These are phyloP conservation scores for Hyaloperonospora arabidopsidis DNA, from an alignment of 352 stramenopile genomes.

Conservation along the genomic window DNA sequence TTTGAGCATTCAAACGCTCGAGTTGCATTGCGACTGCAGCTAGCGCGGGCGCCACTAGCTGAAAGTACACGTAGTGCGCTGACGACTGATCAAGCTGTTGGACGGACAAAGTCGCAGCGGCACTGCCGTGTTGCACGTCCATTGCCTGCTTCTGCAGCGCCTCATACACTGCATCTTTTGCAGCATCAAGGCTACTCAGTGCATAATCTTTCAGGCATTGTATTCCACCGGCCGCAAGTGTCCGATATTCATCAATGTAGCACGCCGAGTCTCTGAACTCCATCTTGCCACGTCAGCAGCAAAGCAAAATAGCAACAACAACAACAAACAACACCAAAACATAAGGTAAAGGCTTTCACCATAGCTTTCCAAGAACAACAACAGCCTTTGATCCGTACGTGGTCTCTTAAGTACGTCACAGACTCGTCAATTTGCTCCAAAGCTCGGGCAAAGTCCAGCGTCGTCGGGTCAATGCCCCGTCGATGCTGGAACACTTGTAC, in stretches of 20 bases:
- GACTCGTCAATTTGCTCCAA: constrained; percentile 65
- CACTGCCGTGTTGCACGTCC: constrained; percentile 6
- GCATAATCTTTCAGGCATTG: constrained; percentile 68
- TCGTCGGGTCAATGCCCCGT: constrained; percentile 64
- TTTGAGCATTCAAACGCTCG: constrained; percentile 34
- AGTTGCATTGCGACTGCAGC: constrained; percentile 56
- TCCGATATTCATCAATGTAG: constrained; percentile 67
- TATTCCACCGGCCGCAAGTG: constrained; percentile 53
- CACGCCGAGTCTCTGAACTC: constrained; percentile 64
- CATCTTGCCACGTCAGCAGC: constrained; percentile 23
- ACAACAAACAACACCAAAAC: neutral
- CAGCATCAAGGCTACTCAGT: constrained; percentile 52
- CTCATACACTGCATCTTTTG: constrained; percentile 57
- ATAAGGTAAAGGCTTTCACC: neutral
- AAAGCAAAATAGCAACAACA: constrained; percentile 6
- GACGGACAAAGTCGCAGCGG: constrained; percentile 9
- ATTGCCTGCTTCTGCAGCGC: constrained; percentile 32
- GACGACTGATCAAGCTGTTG: constrained; percentile 58
- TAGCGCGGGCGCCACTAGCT: constrained; percentile 56
- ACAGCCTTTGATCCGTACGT: constrained; percentile 33
- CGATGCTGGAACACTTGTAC: constrained; percentile 78
- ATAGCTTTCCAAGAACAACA: neutral
- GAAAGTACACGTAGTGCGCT: constrained; percentile 72
- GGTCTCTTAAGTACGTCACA: constrained; percentile 52
- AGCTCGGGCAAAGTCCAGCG: constrained; percentile 42